phyloP scores from a whole-genome alignment of 2,329 filamentous ascomycete genomes.

The Epichloe brachyelytri region DNA sequence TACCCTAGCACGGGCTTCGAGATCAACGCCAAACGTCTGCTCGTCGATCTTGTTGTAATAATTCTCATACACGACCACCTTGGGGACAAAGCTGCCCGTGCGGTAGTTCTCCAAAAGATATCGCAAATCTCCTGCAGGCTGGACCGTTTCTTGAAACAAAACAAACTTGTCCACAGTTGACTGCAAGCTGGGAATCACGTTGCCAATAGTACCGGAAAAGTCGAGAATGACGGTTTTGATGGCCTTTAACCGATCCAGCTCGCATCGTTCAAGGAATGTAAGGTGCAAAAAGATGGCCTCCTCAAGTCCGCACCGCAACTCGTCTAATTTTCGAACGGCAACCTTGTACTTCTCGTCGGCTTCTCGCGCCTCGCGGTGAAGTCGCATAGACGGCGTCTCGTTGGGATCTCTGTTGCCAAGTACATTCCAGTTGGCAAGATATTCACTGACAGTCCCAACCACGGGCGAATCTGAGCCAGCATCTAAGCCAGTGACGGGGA shows the following conservation, averaged over 20 bases:
- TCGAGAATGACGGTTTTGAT: slow-evolving; percentile 97
- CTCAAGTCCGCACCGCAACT: slow-evolving; percentile 86
- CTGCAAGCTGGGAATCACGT: slow-evolving; percentile 91
- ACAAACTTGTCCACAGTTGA: slow-evolving; percentile 98
- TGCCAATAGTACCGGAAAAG: slow-evolving; percentile 93
- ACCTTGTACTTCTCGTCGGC: slow-evolving; percentile 89
- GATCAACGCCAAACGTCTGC: slow-evolving; percentile 93
- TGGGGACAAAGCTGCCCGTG: slow-evolving; percentile 83
- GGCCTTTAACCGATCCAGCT: slow-evolving; percentile 88
- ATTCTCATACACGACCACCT: slow-evolving; percentile 89
- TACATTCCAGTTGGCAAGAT: slow-evolving; percentile 84
- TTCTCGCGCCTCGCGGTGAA: slow-evolving; percentile 80
- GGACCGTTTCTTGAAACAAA: slow-evolving; percentile 97
- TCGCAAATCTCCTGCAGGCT: slow-evolving; percentile 76
- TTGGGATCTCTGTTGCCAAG: slow-evolving; percentile 75
- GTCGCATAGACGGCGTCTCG: slow-evolving; percentile 75
- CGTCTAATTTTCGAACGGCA: slow-evolving; percentile 73
- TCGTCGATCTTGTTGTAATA: slow-evolving; percentile 98
- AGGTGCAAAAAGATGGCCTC: slow-evolving; percentile 88
- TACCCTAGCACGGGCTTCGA: slow-evolving; percentile 86
- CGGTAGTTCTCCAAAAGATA: slow-evolving; percentile 96
- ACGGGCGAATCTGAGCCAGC: slow-evolving; percentile 55
- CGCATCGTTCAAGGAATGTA: slow-evolving; percentile 93
- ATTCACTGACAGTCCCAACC: slow-evolving; percentile 74
- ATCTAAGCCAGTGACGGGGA: slow-evolving; percentile 46